Percentiles rank a stretch among this genome's conserved stretches.
Evolutionary conservation across 2,329 filamentous ascomycete species (phyloP).

Genomic region (Neurospora sp.): DNA sequence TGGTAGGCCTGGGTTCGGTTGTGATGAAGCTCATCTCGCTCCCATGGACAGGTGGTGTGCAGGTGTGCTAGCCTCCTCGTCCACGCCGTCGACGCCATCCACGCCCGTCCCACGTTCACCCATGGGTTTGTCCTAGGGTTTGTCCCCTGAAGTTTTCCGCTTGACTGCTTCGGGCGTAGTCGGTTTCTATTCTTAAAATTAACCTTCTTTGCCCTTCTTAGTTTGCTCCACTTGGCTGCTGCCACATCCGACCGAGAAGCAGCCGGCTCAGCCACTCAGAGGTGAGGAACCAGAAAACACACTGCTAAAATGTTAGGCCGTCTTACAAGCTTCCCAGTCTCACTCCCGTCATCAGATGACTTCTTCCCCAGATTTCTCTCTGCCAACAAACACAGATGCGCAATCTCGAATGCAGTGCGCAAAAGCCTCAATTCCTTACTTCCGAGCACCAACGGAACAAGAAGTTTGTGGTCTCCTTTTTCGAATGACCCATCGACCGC

Average conservation of each 20-base stretch:
- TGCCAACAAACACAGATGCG: background rate
- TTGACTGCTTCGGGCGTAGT: constrained; percentile 9
- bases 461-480: background rate
- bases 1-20: background rate
- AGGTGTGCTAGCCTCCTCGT: background rate
- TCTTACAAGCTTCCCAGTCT: background rate
- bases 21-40: background rate
- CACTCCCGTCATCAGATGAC: background rate
- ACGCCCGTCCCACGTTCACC: background rate
- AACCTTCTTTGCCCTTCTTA: constrained; percentile 16
- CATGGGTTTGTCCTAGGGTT: background rate
- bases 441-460: background rate
- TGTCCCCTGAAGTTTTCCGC: background rate
- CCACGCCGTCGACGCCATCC: background rate
- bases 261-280: background rate
- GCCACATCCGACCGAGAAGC: constrained; percentile 3
- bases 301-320: constrained; percentile 1
- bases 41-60: background rate
- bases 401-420: background rate
- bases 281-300: background rate
- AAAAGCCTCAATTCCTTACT: background rate
- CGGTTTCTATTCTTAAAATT: constrained; percentile 20
- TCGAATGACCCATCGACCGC: background rate
- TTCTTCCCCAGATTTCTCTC: background rate
- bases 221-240: constrained; percentile 1